Conservation (phyloP, 352 stramenopile species). For the Pythium grandisporangium region DNA sequence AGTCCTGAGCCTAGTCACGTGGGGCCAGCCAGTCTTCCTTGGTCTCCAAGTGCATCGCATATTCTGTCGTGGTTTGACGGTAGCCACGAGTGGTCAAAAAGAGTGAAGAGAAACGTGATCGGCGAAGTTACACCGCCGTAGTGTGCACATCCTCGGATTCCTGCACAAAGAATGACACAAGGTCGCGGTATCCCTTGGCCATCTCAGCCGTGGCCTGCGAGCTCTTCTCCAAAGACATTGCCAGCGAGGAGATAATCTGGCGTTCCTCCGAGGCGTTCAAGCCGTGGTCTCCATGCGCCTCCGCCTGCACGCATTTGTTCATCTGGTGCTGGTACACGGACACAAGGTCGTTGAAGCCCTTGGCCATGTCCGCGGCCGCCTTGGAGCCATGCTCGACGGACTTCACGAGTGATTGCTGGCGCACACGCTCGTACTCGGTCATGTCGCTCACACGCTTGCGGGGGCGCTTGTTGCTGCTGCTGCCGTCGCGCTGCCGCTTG, state of each 20-base stretch:
- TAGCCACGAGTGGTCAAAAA: no score
- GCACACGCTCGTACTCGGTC: slow-evolving; percentile 9
- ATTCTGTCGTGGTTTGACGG: no score
- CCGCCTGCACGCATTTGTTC: slow-evolving; percentile 10
- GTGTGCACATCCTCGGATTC: slow-evolving; percentile 6
- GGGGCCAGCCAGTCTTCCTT: no score
- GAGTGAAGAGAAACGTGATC: no score
- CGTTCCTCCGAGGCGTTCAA: slow-evolving; percentile 8
- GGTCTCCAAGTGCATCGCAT: no score
- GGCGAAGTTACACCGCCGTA: not conserved
- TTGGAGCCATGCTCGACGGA: slow-evolving; percentile 43
- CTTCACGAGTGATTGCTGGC: slow-evolving; percentile 19
- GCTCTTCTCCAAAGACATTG: slow-evolving; percentile 37
- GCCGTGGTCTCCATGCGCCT: slow-evolving; percentile 2
- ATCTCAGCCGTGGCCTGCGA: slow-evolving; percentile 25
- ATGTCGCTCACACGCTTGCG: slow-evolving; percentile 6
- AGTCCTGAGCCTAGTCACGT: no score
- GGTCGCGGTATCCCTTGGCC: slow-evolving; percentile 15
- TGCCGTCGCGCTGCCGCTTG: slow-evolving; percentile 7
- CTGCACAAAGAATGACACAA: slow-evolving; percentile 14
- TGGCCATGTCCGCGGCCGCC: slow-evolving; percentile 26
- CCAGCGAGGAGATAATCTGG: slow-evolving; percentile 15
- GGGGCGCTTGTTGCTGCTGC: slow-evolving; percentile 1
- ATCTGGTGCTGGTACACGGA: slow-evolving; percentile 10
- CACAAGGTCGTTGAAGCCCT: slow-evolving; percentile 15